Conservation (phyloP, 2,329 filamentous ascomycete species). For the Dactylonectria estremocensis region DNA sequence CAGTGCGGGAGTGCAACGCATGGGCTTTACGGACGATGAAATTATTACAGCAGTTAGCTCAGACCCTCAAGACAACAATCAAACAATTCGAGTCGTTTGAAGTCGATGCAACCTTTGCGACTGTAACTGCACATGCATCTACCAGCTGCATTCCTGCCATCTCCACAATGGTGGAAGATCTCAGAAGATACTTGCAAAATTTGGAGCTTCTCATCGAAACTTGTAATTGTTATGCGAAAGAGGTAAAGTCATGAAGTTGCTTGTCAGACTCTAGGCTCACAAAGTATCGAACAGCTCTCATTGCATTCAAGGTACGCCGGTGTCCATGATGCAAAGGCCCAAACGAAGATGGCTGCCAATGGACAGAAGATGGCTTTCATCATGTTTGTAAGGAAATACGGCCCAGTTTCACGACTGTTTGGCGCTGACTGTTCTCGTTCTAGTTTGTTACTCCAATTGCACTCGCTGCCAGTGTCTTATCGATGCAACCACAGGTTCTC, state of each 20-base stretch:
- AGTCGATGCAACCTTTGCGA: background rate
- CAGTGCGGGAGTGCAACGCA: background rate
- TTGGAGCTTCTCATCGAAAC: background rate
- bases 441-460: conserved; percentile 9
- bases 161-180: background rate
- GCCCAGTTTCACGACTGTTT: no score
- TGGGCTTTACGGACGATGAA: background rate
- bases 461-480: conserved; percentile 25
- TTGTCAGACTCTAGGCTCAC: background rate
- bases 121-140: background rate
- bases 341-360: background rate
- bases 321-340: background rate
- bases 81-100: background rate
- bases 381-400: background rate
- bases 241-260: background rate
- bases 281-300: background rate
- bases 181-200: background rate
- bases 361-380: background rate
- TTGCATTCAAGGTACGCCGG: background rate
- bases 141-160: background rate
- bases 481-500: no score
- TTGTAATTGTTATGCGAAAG: background rate
- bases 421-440: no score
- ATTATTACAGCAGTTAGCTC: background rate
- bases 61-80: background rate